Percentiles rank a stretch among this genome's conserved stretches.
These are phyloP conservation scores for Parathielavia hyrcaniae DNA, from an alignment of 495 filamentous ascomycete genomes.

Conservation along the genomic window DNA sequence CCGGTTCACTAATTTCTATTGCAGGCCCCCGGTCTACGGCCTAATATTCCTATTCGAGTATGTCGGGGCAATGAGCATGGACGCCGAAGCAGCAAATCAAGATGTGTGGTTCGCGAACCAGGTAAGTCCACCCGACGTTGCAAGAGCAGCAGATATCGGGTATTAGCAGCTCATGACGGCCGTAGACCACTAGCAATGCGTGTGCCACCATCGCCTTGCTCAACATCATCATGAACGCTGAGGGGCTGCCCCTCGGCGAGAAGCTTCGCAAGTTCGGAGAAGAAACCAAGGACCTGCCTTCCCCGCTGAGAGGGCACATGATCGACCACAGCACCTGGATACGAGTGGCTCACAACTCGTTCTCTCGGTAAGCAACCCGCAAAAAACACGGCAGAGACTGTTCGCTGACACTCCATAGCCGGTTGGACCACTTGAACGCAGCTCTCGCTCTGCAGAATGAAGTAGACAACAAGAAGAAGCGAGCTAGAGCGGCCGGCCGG, in stretches of 20 bases:
- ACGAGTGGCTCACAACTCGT: slow-evolving; percentile 78
- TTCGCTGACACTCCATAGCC: slow-evolving; percentile 25
- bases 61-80: slow-evolving; percentile 46
- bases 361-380: slow-evolving; percentile 55
- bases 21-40: slow-evolving; percentile 67
- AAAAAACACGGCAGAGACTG: not conserved
- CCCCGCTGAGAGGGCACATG: slow-evolving; percentile 66
- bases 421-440: slow-evolving; percentile 70
- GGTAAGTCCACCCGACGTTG: slow-evolving; percentile 36
- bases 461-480: slow-evolving; percentile 43
- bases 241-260: slow-evolving; percentile 54
- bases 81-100: slow-evolving; percentile 45
- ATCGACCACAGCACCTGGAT: slow-evolving; percentile 71
- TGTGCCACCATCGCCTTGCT: slow-evolving; percentile 85
- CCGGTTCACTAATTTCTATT: not conserved
- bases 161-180: slow-evolving; percentile 1
- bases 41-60: slow-evolving; percentile 79
- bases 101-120: slow-evolving; percentile 94
- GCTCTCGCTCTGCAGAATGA: slow-evolving; percentile 66
- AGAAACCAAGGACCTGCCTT: slow-evolving; percentile 59
- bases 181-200: slow-evolving; percentile 67
- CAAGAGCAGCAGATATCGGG: not conserved
- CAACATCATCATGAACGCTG: slow-evolving; percentile 85
- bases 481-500: slow-evolving; percentile 14
- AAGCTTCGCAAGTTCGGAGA: slow-evolving; percentile 64